Percentiles rank a stretch among this genome's conserved stretches.
phyloP scores from a whole-genome alignment of 2,329 filamentous ascomycete species.

The Hypoxylon sp. region DNA sequence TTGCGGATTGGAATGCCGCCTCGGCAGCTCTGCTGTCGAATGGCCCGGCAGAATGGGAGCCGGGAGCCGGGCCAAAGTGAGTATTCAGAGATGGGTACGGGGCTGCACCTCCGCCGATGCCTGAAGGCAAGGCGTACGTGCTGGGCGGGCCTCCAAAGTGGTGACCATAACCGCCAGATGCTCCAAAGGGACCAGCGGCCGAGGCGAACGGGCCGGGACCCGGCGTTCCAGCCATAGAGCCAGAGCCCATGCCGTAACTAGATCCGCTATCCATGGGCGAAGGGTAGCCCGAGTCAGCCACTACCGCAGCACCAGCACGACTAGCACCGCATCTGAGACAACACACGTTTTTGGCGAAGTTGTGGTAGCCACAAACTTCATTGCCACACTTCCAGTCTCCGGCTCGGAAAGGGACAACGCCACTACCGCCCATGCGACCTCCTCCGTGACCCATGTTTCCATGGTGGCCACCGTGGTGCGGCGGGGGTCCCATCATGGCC shows the following conservation, averaged over 20 bases:
- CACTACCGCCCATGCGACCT: conserved; percentile 84
- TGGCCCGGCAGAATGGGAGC: conserved; percentile 84
- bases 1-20: conserved; percentile 91
- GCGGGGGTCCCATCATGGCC: conserved; percentile 80
- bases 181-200: conserved; percentile 76
- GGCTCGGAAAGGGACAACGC: conserved; percentile 95
- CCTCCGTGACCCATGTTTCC: conserved; percentile 68
- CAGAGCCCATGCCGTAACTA: conserved; percentile 87
- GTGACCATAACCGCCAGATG: conserved; percentile 76
- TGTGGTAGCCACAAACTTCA: conserved; percentile 97
- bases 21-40: conserved; percentile 96
- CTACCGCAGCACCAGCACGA: conserved; percentile 91
- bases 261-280: conserved; percentile 90
- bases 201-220: conserved; percentile 83
- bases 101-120: conserved; percentile 82
- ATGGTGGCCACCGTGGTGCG: conserved; percentile 78
- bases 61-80: conserved; percentile 82
- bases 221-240: conserved; percentile 87
- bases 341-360: conserved; percentile 99
- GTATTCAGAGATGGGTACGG: conserved; percentile 88
- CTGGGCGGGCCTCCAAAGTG: conserved; percentile 90
- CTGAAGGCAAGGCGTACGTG: conserved; percentile 90
- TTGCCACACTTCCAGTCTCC: conserved; percentile 99
- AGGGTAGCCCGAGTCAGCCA: conserved; percentile 92
- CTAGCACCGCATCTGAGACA: conserved; percentile 96